A percentile compares a stretch with the other conserved stretches of the same genome.
Conservation (phyloP, 2,329 filamentous ascomycete species). For the Clonostachys byssicola region DNA sequence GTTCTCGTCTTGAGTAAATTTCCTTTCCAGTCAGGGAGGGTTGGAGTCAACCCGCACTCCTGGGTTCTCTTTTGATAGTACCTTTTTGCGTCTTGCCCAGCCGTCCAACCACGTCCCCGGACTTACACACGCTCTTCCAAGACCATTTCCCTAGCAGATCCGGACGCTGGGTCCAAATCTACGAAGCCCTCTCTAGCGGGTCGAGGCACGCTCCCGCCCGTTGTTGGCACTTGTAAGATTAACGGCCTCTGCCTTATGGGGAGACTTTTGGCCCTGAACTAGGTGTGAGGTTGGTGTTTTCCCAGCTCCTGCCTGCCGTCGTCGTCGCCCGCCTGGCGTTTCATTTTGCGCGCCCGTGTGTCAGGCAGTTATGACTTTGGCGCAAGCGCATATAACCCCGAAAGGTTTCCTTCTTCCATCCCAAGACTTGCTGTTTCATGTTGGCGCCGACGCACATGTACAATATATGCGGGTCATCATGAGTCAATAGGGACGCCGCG, state of each 20-base stretch:
- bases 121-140: conserved; percentile 5
- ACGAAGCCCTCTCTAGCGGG: neutral
- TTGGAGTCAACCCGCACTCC: conserved; percentile 1
- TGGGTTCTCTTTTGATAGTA: neutral
- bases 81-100: too few species aligned
- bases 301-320: too few species aligned
- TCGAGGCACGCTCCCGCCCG: neutral
- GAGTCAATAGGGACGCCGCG: too few species aligned
- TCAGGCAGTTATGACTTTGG: too few species aligned
- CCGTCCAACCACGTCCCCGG: conserved; percentile 19
- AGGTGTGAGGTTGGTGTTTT: neutral
- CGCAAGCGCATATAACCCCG: too few species aligned
- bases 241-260: too few species aligned
- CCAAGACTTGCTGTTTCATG: too few species aligned
- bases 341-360: too few species aligned
- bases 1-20: conserved; percentile 25
- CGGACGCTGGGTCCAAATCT: neutral
- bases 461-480: too few species aligned
- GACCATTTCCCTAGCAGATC: neutral
- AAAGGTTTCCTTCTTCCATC: too few species aligned
- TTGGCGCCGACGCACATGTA: too few species aligned
- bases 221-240: neutral
- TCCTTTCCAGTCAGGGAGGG: conserved; percentile 19
- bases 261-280: neutral
- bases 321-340: too few species aligned